phyloP scores from a whole-genome alignment of 1,284 basidiomycete species.

The Entoloma clypeatum region DNA sequence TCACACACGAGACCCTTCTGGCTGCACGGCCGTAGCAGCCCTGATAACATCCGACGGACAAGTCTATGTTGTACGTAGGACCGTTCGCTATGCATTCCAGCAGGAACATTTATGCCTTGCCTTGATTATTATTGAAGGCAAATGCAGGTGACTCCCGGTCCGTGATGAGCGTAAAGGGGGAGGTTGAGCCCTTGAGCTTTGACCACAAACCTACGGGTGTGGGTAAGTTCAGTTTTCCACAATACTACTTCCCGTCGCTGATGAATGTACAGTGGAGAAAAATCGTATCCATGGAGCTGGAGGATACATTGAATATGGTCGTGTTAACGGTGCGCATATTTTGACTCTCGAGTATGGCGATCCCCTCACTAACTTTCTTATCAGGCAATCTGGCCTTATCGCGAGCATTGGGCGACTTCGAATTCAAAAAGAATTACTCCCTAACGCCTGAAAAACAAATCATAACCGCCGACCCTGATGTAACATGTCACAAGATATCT shows the following conservation, averaged over 20 bases:
- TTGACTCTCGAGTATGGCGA: background rate
- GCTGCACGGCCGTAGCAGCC: slow-evolving; percentile 93
- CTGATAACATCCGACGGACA: slow-evolving; percentile 76
- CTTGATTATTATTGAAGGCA: slow-evolving; percentile 54
- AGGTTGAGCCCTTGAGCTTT: slow-evolving; percentile 84
- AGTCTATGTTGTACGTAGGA: slow-evolving; percentile 70
- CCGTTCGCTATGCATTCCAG: slow-evolving; percentile 2
- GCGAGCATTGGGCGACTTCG: slow-evolving; percentile 95
- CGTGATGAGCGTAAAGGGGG: slow-evolving; percentile 84
- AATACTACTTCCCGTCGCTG: slow-evolving; percentile 10
- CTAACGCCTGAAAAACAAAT: slow-evolving; percentile 88
- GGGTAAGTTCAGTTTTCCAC: slow-evolving; percentile 43
- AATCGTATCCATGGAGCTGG: slow-evolving; percentile 90
- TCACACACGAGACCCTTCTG: slow-evolving; percentile 89
- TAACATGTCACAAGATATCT: slow-evolving; percentile 77
- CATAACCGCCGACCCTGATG: slow-evolving; percentile 94
- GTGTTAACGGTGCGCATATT: slow-evolving; percentile 90
- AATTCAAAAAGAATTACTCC: slow-evolving; percentile 93
- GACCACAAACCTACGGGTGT: slow-evolving; percentile 96
- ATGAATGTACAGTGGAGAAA: slow-evolving; percentile 62
- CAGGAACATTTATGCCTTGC: slow-evolving; percentile 4
- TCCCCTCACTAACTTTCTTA: background rate
- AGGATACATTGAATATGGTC: slow-evolving; percentile 95
- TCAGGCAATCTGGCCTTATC: slow-evolving; percentile 94
- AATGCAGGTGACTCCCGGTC: slow-evolving; percentile 97